These are phyloP conservation scores for Candida tropicalis DNA, from an alignment of 1,139 yeast species.

Conservation along the genomic window DNA sequence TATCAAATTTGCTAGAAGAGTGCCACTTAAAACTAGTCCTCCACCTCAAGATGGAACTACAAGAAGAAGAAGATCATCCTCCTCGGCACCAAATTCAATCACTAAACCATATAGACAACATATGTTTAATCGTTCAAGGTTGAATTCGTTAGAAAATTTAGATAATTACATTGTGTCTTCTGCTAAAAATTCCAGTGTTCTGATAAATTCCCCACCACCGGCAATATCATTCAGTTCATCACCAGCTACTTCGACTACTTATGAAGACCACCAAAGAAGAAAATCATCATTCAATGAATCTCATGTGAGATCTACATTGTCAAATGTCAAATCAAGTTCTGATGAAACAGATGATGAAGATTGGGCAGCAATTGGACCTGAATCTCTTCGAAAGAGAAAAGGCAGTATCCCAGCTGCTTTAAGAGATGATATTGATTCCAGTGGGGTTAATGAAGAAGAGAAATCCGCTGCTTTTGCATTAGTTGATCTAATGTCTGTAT, in stretches of 20 bases:
- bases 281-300: constrained; percentile 51
- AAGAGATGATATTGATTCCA: constrained; percentile 11
- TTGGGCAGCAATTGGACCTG: constrained; percentile 90
- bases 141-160: constrained; percentile 46
- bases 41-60: constrained; percentile 27
- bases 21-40: constrained; percentile 45
- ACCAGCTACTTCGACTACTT: constrained; percentile 15
- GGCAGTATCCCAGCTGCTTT: constrained; percentile 7
- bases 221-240: constrained; percentile 22
- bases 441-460: constrained; percentile 35
- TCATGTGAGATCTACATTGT: constrained; percentile 43
- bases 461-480: constrained; percentile 63
- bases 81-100: constrained; percentile 19
- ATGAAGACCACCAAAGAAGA: constrained; percentile 26
- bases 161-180: constrained; percentile 47
- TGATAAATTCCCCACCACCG: constrained; percentile 42
- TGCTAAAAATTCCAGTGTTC: constrained; percentile 40
- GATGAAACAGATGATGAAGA: constrained; percentile 87
- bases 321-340: constrained; percentile 15
- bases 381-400: constrained; percentile 44
- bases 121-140: constrained; percentile 41
- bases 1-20: constrained; percentile 47
- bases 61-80: constrained; percentile 11
- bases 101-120: constrained; percentile 28
- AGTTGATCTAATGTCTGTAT: constrained; percentile 48